Conservation (phyloP, 441 rosid genomes). For the Erodium moschatum region DNA sequence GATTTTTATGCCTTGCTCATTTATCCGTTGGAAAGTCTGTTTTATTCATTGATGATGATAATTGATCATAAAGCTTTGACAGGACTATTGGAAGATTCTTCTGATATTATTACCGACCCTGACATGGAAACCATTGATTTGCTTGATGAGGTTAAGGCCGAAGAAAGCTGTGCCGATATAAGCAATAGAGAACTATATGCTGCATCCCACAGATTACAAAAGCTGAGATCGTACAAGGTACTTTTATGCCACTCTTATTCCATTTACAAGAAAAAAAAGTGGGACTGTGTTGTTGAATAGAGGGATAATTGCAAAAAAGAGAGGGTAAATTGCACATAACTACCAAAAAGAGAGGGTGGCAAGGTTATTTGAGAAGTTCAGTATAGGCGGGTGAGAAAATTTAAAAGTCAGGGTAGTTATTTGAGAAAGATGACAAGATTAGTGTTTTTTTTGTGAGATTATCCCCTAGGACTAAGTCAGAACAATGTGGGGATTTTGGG, state of each 20-base stretch:
- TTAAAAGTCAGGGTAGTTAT: too few relatives aligned
- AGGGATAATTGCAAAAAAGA: too few relatives aligned
- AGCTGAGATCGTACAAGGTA: slow-evolving; percentile 60
- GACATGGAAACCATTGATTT: slow-evolving; percentile 45
- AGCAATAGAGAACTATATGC: slow-evolving; percentile 40
- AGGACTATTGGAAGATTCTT: slow-evolving; percentile 28
- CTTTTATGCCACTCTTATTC: too few relatives aligned
- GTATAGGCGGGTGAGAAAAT: too few relatives aligned
- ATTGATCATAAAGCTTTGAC: slow-evolving; percentile 17
- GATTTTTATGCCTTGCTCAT: background rate
- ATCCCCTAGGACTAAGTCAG: background rate
- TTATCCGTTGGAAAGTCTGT: background rate
- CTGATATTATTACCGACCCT: slow-evolving; percentile 24
- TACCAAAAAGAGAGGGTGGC: too few relatives aligned
- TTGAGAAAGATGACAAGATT: too few relatives aligned
- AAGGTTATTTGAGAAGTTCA: too few relatives aligned
- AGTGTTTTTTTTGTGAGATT: too few relatives aligned
- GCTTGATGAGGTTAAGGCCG: slow-evolving; percentile 31
- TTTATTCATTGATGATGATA: background rate
- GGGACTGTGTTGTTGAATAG: too few relatives aligned
- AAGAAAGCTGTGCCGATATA: slow-evolving; percentile 33
- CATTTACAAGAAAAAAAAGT: too few relatives aligned
- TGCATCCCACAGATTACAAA: slow-evolving; percentile 36
- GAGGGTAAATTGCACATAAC: too few relatives aligned
- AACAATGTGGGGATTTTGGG: background rate